phyloP scores from a whole-genome alignment of 169 alveolate species.

The Eimeria mitis region DNA sequence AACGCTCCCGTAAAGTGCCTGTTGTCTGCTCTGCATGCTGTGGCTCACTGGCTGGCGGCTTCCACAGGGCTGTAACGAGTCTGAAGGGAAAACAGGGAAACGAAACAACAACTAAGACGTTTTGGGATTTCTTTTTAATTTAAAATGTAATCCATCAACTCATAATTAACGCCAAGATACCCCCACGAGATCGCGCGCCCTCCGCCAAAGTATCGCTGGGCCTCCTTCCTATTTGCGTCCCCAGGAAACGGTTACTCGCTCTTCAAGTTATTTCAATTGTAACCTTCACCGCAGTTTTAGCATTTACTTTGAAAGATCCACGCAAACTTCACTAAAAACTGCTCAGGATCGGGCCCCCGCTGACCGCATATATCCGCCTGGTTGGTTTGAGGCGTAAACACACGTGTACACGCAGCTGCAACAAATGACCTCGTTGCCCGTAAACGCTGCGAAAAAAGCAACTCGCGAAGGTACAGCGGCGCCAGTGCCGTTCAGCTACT shows the following conservation, averaged over 20 bases:
- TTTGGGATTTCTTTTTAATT: neutral
- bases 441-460: neutral
- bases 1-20: neutral
- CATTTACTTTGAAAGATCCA: neutral
- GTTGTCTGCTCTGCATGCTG: constrained; percentile 1
- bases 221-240: neutral
- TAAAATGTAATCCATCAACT: neutral
- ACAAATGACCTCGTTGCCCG: neutral
- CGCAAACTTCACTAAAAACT: neutral
- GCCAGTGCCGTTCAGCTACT: neutral
- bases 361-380: neutral
- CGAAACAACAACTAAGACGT: neutral
- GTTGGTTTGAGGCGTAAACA: neutral
- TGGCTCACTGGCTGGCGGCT: constrained; percentile 35
- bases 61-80: neutral
- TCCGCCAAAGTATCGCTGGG: neutral
- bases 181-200: neutral
- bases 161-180: neutral
- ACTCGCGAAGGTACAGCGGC: neutral
- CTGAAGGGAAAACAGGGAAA: neutral
- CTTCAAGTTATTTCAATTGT: neutral
- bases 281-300: neutral
- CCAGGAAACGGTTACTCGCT: neutral
- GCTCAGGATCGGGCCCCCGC: neutral
- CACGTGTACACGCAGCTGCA: neutral